Evolutionary conservation across 1,139 yeast genomes (phyloP), one percentile per base, ranked within the genome.

Genomic region (Petasospora rhodanensis): DNA sequence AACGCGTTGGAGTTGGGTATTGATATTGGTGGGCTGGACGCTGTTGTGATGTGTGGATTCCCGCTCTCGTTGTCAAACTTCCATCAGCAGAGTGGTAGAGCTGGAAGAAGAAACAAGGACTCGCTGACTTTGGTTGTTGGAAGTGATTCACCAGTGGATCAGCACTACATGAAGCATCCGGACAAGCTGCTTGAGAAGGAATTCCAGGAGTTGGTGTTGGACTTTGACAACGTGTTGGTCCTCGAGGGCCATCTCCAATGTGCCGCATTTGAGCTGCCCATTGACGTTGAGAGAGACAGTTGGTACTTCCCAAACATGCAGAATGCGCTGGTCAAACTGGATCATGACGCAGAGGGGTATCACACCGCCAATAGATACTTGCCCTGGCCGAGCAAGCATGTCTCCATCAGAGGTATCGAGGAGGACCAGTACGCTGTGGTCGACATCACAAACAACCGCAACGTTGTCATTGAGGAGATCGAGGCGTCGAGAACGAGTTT

Each of bases 11-110:
- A 91, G 54, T 67, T 91, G 32, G 99, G 99, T 30, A 85, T 91
- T 32, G 98, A 91, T 63, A 81, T 91, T 43, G 94, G 97, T 28
- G 84, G 82, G 16, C 63, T 91, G 33, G 98, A 91, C 58, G 87
- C 94, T 1, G 97, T 89, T 0, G 62, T 91, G 2, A 76, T 87
- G 58, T 86, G 95, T 49, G 97, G 97, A 0, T 93, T 91, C 45
- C 98, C 98, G 0, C 64, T 76, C 25, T 83, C 94, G 41, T 71
- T 87, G 40, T 80, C 93, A 42, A 86, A 86, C 43, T 71, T 91
- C 51, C 86, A 91, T 47, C 99, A 91, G 56, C 98, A 91, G 52
- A 81, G 93, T 64, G 99, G 98, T 22, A 70, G 98, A 48, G 96
- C 96, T 0, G 98, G 98, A 11, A 66, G 96, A 54, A 75, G 95